A percentile compares a stretch with the other conserved stretches of the same genome.
Conservation (phyloP, 2,329 filamentous ascomycete genomes). For the Aspergillus oerlinghausenensis region DNA sequence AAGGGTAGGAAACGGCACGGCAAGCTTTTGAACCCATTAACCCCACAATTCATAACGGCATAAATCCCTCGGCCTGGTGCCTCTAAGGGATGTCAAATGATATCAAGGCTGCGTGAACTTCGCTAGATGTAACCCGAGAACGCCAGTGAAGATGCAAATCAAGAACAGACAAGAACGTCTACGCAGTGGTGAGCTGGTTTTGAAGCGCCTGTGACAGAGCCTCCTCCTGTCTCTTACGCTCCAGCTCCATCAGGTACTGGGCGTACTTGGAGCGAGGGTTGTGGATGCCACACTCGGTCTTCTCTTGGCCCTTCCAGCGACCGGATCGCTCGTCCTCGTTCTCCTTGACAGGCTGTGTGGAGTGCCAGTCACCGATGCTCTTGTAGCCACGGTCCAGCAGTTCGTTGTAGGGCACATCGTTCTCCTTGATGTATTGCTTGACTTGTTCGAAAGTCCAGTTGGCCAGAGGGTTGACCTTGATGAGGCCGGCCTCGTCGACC, state of each 20-base stretch:
- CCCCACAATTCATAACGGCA: conserved; percentile 13
- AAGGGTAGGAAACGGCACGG: conserved; percentile 3
- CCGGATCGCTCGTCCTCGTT: conserved; percentile 95
- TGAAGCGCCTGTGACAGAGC: conserved; percentile 45
- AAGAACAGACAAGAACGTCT: conserved; percentile 6
- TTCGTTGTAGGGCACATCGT: conserved; percentile 89
- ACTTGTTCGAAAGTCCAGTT: conserved; percentile 93
- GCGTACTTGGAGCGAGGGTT: conserved; percentile 95
- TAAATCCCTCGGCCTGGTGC: conserved; percentile 9
- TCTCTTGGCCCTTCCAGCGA: conserved; percentile 91
- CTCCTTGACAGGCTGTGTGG: conserved; percentile 80
- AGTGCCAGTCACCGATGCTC: conserved; percentile 97
- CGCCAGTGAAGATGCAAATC: conserved; percentile 16
- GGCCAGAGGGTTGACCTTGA: conserved; percentile 97
- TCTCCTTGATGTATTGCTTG: conserved; percentile 75
- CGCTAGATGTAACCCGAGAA: conserved; percentile 15
- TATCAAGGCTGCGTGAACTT: conserved; percentile 14
- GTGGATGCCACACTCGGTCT: conserved; percentile 98
- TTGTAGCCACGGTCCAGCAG: conserved; percentile 95
- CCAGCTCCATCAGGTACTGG: conserved; percentile 71
- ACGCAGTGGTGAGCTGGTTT: conserved; percentile 27
- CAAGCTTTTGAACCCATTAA: conserved; percentile 9
- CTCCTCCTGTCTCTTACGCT: conserved; percentile 61
- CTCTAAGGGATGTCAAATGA: conserved; percentile 2
- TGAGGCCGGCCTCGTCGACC: conserved; percentile 80